Evolutionary conservation across 2,329 filamentous ascomycete genomes (phyloP), one percentile per base, ranked within the genome.

Genomic region (Aspergillus awamori): DNA sequence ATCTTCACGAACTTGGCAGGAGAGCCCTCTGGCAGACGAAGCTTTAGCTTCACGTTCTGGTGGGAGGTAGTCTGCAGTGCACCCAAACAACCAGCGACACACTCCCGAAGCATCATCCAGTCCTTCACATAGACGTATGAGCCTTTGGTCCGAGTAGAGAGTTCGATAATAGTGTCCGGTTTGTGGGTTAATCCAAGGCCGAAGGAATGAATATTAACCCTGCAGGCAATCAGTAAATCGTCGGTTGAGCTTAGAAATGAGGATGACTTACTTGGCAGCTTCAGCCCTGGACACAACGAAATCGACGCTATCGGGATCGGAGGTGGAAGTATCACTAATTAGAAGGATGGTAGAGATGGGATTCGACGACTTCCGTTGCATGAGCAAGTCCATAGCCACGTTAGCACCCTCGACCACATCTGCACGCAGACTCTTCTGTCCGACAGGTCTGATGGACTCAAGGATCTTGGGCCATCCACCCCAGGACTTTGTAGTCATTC

Each of bases 41-140:
- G 86, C 81, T 96, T 97, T 58, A 99, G 84, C 81, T 96, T 97
- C 60, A 96, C 95, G 72, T 98, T 98, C 75, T 98, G 95, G 75
- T 99, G 95, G n/a, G 95, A 98, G 28, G 92, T 89, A 2, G 92
- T 93, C 77, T 99, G 95, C 74, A 98, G 85, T 13, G 92, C 89
- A 51, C 95, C 95, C 28, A 99, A 82, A 71, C 94, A 98, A 47
- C 95, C 95, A 24, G 93, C 95, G 48, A 97, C 84, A 75, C 95
- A 98, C 76, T 99, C 95, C 28, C 95, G 89, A 38, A 99, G 85
- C 94, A 98, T 99, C 94, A 98, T 98, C 95, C 95, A 99, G 76
- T 99, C 95, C 79, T 98, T 99, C 68, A 99, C 93, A 71, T 98
- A 99, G 1, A 93, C 96, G 73, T 98, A 99, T 1, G 93, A 96